Conservation (phyloP, 495 filamentous ascomycete genomes). For the Aspergillus cristatus region DNA sequence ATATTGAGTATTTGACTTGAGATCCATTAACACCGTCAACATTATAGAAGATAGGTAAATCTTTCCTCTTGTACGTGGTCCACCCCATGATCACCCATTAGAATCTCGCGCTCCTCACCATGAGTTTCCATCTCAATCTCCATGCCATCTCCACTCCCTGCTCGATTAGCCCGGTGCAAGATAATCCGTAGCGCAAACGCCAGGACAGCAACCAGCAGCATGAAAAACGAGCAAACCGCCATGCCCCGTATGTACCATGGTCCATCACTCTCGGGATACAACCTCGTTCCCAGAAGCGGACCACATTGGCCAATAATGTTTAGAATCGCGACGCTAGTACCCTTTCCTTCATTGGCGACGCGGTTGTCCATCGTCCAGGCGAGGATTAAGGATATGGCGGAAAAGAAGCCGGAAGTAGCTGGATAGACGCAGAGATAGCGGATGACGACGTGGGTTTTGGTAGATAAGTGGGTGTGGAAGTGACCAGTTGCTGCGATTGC, state of each 20-base stretch:
- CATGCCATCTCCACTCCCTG: slow-evolving; percentile 12
- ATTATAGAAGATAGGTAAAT: slow-evolving; percentile 26
- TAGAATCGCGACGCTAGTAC: slow-evolving; percentile 47
- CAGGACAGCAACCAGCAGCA: slow-evolving; percentile 40
- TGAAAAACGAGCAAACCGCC: slow-evolving; percentile 49
- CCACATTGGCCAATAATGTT: slow-evolving; percentile 56
- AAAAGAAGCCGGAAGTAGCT: slow-evolving; percentile 52
- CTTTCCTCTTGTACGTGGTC: slow-evolving; percentile 12
- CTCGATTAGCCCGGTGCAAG: slow-evolving; percentile 33
- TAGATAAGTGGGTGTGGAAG: slow-evolving; percentile 26
- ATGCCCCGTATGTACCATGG: slow-evolving; percentile 54
- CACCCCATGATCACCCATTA: slow-evolving; percentile 25
- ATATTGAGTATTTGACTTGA: too few relatives aligned
- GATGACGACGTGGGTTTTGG: slow-evolving; percentile 22
- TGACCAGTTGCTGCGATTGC: slow-evolving; percentile 38
- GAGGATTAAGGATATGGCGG: slow-evolving; percentile 51
- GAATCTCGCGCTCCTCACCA: slow-evolving; percentile 27
- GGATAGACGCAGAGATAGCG: slow-evolving; percentile 52
- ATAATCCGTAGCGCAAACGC: slow-evolving; percentile 38
- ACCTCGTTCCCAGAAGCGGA: slow-evolving; percentile 49
- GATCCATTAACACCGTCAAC: too few relatives aligned
- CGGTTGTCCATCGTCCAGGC: slow-evolving; percentile 61
- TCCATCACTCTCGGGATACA: slow-evolving; percentile 48
- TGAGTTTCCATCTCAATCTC: slow-evolving; percentile 14
- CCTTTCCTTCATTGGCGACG: slow-evolving; percentile 43